Evolutionary conservation across 768 basidiomycete species (phyloP), one percentile per base, ranked within the genome.

Genomic region (Boletus huronensis): DNA sequence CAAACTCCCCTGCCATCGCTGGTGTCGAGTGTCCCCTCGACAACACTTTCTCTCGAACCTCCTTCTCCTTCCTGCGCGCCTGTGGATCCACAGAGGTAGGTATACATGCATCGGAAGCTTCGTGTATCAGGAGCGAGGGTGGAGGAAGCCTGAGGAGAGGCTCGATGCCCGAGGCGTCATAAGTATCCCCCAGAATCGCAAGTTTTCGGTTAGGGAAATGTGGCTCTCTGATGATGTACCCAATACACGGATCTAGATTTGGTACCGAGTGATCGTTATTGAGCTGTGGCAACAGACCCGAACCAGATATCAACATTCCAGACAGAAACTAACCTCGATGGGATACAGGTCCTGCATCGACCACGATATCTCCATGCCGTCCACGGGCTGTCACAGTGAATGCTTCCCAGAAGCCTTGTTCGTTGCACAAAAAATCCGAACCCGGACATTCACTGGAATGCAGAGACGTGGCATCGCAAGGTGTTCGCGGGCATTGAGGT

Each of bases 1-100:
- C 90, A 64, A 93, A 92, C 16, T 66, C 72, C 8, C 91, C 92
- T 2, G 90, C 93, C 81, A 87, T 88, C 32, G 73, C 75, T 4
- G 91, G 86, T 0, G 85, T 84, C 14, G 90, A 92, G 64, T 94
- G 93, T 0, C 92, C 91, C 44, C 84, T 78, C 26, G 75, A 73
- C n/a, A 83, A 70, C 0, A 82, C 79, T 55, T 80, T 85, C 53
- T 76, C 68, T 57, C 69, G 56, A 34, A 83, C 72, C 50, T 70
- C 74, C 46, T 72, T 71, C 3, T 67, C 72, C 26, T 73, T 73
- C 50, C 78, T 75, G 50, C 66, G 77, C 29, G 79, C 71, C 32
- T 71, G 74, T 9, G 74, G 70, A 65, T 85, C 84, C 51, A 87
- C 77, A 45, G 74, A 61, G 2, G 55, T 64, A 0, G 87, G 84